A percentile compares a stretch with the other conserved stretches of the same genome.
phyloP scores from a whole-genome alignment of 768 basidiomycete genomes.

The Lanmaoa rubissima region DNA sequence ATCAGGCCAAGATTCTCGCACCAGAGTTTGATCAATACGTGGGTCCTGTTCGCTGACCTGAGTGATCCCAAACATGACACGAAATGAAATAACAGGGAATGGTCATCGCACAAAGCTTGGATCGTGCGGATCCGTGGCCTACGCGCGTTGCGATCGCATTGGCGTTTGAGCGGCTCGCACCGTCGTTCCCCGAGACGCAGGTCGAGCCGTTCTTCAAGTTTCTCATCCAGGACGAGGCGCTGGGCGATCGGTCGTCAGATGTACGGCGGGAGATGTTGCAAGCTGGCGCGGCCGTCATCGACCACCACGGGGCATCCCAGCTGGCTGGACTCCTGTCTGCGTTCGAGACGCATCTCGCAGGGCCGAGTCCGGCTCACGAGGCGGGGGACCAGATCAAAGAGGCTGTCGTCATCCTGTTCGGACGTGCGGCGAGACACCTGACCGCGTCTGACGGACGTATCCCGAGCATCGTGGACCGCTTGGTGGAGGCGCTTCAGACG shows the following conservation, averaged over 20 bases:
- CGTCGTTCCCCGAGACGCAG: slow-evolving; percentile 57
- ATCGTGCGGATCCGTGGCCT: slow-evolving; percentile 86
- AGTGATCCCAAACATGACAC: background rate
- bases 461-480: slow-evolving; percentile 75
- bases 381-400: slow-evolving; percentile 88
- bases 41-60: slow-evolving; percentile 24
- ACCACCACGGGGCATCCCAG: slow-evolving; percentile 71
- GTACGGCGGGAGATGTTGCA: slow-evolving; percentile 88
- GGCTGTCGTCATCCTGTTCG: slow-evolving; percentile 92
- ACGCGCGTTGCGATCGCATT: slow-evolving; percentile 71
- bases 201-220: slow-evolving; percentile 79
- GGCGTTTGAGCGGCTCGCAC: slow-evolving; percentile 66
- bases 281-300: slow-evolving; percentile 79
- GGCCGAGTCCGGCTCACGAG: slow-evolving; percentile 57
- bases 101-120: slow-evolving; percentile 85
- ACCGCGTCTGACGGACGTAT: slow-evolving; percentile 74
- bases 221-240: slow-evolving; percentile 78
- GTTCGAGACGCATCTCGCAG: slow-evolving; percentile 75
- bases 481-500: slow-evolving; percentile 88
- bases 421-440: slow-evolving; percentile 87
- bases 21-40: slow-evolving; percentile 96
- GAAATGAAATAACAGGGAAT: slow-evolving; percentile 62
- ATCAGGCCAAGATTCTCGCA: slow-evolving; percentile 76
- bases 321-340: slow-evolving; percentile 73
- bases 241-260: slow-evolving; percentile 80